Evolutionary conservation across 1,139 yeast species (phyloP).

Genomic region (Sugiyamaella neomexicana): DNA sequence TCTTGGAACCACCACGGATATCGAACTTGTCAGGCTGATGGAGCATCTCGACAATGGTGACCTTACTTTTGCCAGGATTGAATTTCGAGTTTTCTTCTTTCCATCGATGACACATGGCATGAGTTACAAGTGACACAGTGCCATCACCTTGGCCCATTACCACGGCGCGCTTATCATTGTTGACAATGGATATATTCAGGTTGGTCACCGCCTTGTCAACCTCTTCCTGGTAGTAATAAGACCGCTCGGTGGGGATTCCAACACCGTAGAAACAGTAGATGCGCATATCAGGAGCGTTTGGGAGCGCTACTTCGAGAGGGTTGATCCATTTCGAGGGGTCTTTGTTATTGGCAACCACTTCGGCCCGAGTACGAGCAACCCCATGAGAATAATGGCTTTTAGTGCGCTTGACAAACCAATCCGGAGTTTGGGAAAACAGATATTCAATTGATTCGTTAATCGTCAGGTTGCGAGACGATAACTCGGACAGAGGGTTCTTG

Average conservation of each 20-base stretch:
- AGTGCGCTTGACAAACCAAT: slow-evolving; percentile 69
- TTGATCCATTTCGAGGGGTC: slow-evolving; percentile 83
- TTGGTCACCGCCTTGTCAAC: slow-evolving; percentile 47
- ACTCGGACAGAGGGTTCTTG: slow-evolving; percentile 46
- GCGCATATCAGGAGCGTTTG: slow-evolving; percentile 91
- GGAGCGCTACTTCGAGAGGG: slow-evolving; percentile 87
- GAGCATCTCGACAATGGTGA: slow-evolving; percentile 82
- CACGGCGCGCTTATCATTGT: slow-evolving; percentile 64
- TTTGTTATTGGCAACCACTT: slow-evolving; percentile 62
- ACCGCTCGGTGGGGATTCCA: slow-evolving; percentile 93
- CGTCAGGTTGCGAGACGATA: slow-evolving; percentile 58
- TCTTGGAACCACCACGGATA: slow-evolving; percentile 94
- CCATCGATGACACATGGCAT: slow-evolving; percentile 83
- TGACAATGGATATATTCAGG: slow-evolving; percentile 64
- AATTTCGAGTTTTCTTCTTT: slow-evolving; percentile 64
- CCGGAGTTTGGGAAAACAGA: slow-evolving; percentile 63
- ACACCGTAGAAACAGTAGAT: slow-evolving; percentile 91
- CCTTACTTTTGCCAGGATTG: slow-evolving; percentile 75
- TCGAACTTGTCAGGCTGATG: slow-evolving; percentile 94
- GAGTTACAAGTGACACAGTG: slow-evolving; percentile 84
- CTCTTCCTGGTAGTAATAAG: slow-evolving; percentile 78
- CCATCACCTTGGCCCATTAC: slow-evolving; percentile 93
- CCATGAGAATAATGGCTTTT: slow-evolving; percentile 78
- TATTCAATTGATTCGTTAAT: slow-evolving; percentile 65
- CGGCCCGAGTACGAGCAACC: slow-evolving; percentile 57